Evolutionary conservation across 352 stramenopile genomes (phyloP).

Genomic region (Phytophthora litchii): DNA sequence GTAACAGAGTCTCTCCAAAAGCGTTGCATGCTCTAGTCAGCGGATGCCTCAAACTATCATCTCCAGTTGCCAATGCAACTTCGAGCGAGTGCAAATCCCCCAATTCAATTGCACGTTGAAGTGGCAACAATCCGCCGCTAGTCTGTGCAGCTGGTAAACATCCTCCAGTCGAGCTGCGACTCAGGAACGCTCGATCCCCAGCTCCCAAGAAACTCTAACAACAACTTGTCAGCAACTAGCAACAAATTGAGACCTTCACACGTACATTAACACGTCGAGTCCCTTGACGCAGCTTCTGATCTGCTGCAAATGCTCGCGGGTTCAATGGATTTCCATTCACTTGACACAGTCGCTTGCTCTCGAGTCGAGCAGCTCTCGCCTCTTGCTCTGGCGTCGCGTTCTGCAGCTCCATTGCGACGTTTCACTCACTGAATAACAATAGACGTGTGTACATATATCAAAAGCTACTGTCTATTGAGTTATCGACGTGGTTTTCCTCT

Average conservation of each 20-base stretch:
- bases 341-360: conserved; percentile 42
- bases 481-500: conserved; percentile 16
- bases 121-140: conserved; percentile 39
- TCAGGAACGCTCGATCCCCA: conserved; percentile 55
- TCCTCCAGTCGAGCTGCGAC: conserved; percentile 30
- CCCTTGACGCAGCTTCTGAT: conserved; percentile 23
- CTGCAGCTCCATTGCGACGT: conserved; percentile 37
- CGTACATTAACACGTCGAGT: conserved; percentile 20
- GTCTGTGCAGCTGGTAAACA: conserved; percentile 35
- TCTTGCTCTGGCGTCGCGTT: conserved; percentile 32
- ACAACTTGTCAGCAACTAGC: neutral
- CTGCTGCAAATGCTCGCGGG: conserved; percentile 38
- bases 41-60: neutral
- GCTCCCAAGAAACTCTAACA: conserved; percentile 52
- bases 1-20: conserved; percentile 70
- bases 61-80: conserved; percentile 8
- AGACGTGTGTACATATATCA: conserved; percentile 22
- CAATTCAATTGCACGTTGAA: conserved; percentile 67
- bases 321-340: conserved; percentile 53
- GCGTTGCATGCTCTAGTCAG: conserved; percentile 36
- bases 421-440: conserved; percentile 12
- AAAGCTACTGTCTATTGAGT: conserved; percentile 49
- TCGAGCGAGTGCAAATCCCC: conserved; percentile 48
- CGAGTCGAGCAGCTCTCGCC: conserved; percentile 26
- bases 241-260: neutral